These are phyloP conservation scores for Cymbopogon citratus DNA, from an alignment of 176 grass and related monocot species.

Conservation along the genomic window DNA sequence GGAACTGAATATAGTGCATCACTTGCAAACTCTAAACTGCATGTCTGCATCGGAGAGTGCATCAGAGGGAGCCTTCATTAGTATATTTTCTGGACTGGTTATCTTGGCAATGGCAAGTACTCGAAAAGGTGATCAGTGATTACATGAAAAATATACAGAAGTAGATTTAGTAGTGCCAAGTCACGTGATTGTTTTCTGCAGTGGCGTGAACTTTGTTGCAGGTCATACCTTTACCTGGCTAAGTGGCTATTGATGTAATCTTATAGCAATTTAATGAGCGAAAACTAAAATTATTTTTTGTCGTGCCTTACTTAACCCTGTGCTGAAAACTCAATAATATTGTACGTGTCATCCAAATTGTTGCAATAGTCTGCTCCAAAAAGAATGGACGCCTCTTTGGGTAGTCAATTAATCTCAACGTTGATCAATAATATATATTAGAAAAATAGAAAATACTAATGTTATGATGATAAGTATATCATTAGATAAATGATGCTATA, in stretches of 20 bases:
- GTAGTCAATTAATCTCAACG: no score
- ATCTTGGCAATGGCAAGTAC: slow-evolving; percentile 25
- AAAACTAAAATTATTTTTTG: background rate
- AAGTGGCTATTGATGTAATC: background rate
- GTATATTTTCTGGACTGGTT: slow-evolving; percentile 30
- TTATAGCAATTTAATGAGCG: slow-evolving; percentile 9
- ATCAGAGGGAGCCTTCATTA: slow-evolving; percentile 16
- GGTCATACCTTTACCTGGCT: background rate
- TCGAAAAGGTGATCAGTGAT: background rate
- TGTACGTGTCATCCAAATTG: background rate
- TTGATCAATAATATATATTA: no score
- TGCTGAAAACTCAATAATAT: background rate
- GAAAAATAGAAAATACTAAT: no score
- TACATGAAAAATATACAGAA: slow-evolving; percentile 18
- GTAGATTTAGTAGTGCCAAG: background rate
- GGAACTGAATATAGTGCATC: no score
- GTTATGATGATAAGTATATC: no score
- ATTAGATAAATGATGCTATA: no score
- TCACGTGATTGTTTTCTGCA: slow-evolving; percentile 14
- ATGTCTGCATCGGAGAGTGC: background rate
- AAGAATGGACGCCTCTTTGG: no score
- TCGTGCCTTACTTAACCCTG: background rate
- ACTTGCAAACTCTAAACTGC: background rate
- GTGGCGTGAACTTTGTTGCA: slow-evolving; percentile 17
- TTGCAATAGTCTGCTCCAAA: background rate